phyloP scores from a whole-genome alignment of 371 early-diverging fungal species.

The Mortierella sp. region DNA sequence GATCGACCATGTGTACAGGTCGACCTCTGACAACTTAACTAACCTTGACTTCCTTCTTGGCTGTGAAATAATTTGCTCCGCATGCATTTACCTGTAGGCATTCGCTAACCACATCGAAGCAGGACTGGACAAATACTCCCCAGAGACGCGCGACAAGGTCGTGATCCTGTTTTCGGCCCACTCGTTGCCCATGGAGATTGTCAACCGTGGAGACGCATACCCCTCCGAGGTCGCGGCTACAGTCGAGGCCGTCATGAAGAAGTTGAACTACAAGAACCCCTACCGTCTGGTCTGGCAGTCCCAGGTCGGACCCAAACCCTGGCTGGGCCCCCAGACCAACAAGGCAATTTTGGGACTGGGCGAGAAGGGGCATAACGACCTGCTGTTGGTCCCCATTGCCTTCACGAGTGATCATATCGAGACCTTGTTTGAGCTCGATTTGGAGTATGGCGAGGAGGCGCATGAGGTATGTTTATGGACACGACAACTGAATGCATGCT shows the following conservation, averaged over 20 bases:
- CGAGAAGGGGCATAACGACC: slow-evolving; percentile 80
- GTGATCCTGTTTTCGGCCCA: slow-evolving; percentile 96
- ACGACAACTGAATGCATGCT: no score
- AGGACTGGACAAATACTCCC: slow-evolving; percentile 77
- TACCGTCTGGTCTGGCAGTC: slow-evolving; percentile 97
- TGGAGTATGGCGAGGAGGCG: slow-evolving; percentile 92
- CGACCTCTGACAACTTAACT: no score
- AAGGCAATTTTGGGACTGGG: slow-evolving; percentile 84
- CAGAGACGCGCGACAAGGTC: slow-evolving; percentile 75
- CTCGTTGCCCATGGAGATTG: slow-evolving; percentile 94
- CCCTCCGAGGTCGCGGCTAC: slow-evolving; percentile 94
- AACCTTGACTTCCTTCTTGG: no score
- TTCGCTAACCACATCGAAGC: slow-evolving; percentile 83
- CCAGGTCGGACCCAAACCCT: slow-evolving; percentile 94
- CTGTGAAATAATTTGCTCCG: background rate
- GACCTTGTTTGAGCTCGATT: slow-evolving; percentile 95
- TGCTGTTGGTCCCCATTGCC: slow-evolving; percentile 92
- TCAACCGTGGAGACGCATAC: slow-evolving; percentile 93
- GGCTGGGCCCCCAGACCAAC: slow-evolving; percentile 94
- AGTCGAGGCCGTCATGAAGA: slow-evolving; percentile 85
- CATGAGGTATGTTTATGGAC: slow-evolving; percentile 71
- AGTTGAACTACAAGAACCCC: slow-evolving; percentile 80
- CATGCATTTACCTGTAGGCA: slow-evolving; percentile 59
- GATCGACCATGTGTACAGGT: no score
- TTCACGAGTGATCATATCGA: slow-evolving; percentile 98